Evolutionary conservation across 1,284 basidiomycete species (phyloP), one percentile per base, ranked within the genome.

Genomic region (Hemileia vastatrix): DNA sequence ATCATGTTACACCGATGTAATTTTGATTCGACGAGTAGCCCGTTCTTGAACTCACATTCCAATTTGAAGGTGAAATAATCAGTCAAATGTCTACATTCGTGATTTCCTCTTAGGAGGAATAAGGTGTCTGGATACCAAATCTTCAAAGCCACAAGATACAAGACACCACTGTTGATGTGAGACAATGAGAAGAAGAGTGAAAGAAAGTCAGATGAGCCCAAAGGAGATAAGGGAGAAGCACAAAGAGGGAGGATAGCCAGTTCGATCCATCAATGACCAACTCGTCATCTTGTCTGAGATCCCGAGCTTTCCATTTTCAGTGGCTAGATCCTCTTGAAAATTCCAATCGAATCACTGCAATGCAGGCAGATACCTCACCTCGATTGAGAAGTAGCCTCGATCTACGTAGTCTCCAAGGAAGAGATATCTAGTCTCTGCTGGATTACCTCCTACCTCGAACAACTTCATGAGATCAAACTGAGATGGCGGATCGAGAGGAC

Each of bases 51-150:
- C 61, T 33, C 54, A 66, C 72, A 75, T 55, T 75, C 73, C 52
- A 75, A 67, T 65, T 75, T 75, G 67, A 75, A 75, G 53, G 72
- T 75, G 52, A 75, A 75, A 65, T 74, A 75, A 65, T 75, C 73
- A 48, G 73, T 75, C 66, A 75, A 66, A 57, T 75, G 73, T 24
- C 73, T 70, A 60, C 73, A 75, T 54, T 75, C 73, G 67, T 75
- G 73, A 63, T 75, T 75, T 19, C 73, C 73, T n/a, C 73, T 70
- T n/a, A 75, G 67, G 18, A 75, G 65, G 64, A 75, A 75, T 11
- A 75, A 68, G 21, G 72, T 71, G 55, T 75, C 71, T 4, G 73
- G 73, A 51, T 75, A 75, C 73, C 73, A 75, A 52, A 75, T 70
- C 67, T 75, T 75, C 54, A 75, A 65, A 3, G n/a, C n/a, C 72